These are phyloP conservation scores for Lactarius indigo DNA, from an alignment of 768 basidiomycete species.

Conservation along the genomic window DNA sequence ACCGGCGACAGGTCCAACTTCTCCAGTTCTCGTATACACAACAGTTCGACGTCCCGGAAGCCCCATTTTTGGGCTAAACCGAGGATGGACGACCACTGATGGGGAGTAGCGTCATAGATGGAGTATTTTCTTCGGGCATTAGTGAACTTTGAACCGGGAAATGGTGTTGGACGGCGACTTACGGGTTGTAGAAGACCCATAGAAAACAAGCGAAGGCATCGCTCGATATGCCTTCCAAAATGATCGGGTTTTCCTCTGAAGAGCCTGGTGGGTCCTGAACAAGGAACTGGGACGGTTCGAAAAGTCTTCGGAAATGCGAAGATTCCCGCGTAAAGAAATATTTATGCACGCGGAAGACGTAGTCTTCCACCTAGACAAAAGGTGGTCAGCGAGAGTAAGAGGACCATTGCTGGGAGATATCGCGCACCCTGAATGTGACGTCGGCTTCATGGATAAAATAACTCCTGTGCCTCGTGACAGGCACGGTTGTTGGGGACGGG, in stretches of 20 bases:
- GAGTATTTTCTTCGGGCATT: constrained; percentile 34
- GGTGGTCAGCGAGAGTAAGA: constrained; percentile 4
- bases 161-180: constrained; percentile 13
- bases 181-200: constrained; percentile 38
- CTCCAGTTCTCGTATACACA: constrained; percentile 41
- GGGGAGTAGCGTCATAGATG: constrained; percentile 37
- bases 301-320: neutral
- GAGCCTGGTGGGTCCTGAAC: constrained; percentile 31
- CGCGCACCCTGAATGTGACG: constrained; percentile 4
- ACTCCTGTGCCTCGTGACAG: neutral
- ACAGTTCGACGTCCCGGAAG: constrained; percentile 38
- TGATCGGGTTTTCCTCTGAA: constrained; percentile 32
- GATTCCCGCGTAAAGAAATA: constrained; percentile 21
- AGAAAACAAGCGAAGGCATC: constrained; percentile 33
- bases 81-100: constrained; percentile 43
- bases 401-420: neutral
- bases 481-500: neutral
- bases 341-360: constrained; percentile 13
- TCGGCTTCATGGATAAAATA: constrained; percentile 20
- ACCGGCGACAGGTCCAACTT: constrained; percentile 36
- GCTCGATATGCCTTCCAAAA: constrained; percentile 30
- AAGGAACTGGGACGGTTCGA: neutral
- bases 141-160: neutral
- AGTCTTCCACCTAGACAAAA: constrained; percentile 28
- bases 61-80: constrained; percentile 39